These are phyloP conservation scores for Phialemoniopsis sp. DNA, from an alignment of 2,329 filamentous ascomycete species.

Conservation along the genomic window DNA sequence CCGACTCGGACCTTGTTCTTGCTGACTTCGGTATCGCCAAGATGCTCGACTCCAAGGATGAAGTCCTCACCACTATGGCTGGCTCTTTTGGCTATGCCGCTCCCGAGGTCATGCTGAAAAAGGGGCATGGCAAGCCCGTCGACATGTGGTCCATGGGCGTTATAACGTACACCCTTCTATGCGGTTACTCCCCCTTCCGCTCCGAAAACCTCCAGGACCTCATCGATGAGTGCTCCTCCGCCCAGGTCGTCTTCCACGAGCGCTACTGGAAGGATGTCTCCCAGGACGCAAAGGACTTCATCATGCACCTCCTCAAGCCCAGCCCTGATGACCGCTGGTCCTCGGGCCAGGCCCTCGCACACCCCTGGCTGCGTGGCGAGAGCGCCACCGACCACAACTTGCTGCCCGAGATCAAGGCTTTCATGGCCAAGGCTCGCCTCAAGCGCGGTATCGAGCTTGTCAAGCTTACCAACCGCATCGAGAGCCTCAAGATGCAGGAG, in stretches of 20 bases:
- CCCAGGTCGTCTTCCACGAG: conserved; percentile 89
- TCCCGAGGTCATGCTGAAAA: conserved; percentile 96
- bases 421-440: conserved; percentile 86
- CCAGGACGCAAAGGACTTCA: conserved; percentile 92
- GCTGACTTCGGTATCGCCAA: conserved; percentile 99
- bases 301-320: conserved; percentile 74
- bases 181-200: conserved; percentile 96
- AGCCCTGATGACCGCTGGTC: conserved; percentile 72
- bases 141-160: conserved; percentile 99
- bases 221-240: conserved; percentile 87
- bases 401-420: conserved; percentile 92
- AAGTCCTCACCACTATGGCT: conserved; percentile 96
- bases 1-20: conserved; percentile 81
- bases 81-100: conserved; percentile 97
- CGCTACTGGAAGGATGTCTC: conserved; percentile 98
- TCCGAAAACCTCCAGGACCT: conserved; percentile 90
- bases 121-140: conserved; percentile 94
- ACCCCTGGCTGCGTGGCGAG: conserved; percentile 87
- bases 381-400: conserved; percentile 94
- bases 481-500: conserved; percentile 88
- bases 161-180: conserved; percentile 96
- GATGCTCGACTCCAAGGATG: conserved; percentile 86
- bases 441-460: conserved; percentile 93
- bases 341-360: conserved; percentile 74
- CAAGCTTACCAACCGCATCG: conserved; percentile 93